These are phyloP conservation scores for Daedaleopsis nitida DNA, from an alignment of 768 basidiomycete species.

Conservation along the genomic window DNA sequence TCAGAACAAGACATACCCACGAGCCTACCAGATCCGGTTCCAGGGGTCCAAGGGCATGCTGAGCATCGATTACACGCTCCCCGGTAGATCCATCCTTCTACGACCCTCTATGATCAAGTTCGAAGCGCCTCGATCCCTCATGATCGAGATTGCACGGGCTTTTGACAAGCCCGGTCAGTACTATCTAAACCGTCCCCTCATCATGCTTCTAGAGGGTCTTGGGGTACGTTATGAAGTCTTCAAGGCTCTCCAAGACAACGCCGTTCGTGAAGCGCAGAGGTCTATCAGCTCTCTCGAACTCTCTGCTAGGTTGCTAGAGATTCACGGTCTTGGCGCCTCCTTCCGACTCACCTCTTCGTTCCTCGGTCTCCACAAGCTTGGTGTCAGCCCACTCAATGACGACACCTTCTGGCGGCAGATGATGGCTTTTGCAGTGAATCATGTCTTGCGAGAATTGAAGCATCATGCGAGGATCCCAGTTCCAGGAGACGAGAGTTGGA, in stretches of 20 bases:
- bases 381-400: constrained; percentile 35
- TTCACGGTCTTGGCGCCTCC: constrained; percentile 57
- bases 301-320: constrained; percentile 54
- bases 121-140: constrained; percentile 43
- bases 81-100: constrained; percentile 51
- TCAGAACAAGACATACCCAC: constrained; percentile 39
- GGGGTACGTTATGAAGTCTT: constrained; percentile 60
- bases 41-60: constrained; percentile 68
- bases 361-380: constrained; percentile 50
- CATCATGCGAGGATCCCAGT: constrained; percentile 68
- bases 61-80: constrained; percentile 56
- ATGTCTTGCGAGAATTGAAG: constrained; percentile 67
- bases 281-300: constrained; percentile 44
- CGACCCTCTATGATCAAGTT: constrained; percentile 74
- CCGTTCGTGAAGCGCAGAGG: constrained; percentile 48
- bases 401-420: constrained; percentile 54
- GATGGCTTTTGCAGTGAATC: constrained; percentile 57
- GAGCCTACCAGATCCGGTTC: constrained; percentile 63
- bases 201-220: constrained; percentile 63
- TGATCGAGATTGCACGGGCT: constrained; percentile 64
- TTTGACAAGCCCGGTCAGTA: constrained; percentile 63
- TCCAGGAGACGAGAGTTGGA: constrained; percentile 50
- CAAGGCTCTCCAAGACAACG: constrained; percentile 51
- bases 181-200: constrained; percentile 62
- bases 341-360: constrained; percentile 59